Percentiles rank a stretch among this genome's conserved stretches.
Evolutionary conservation across 768 basidiomycete species (phyloP).

Genomic region (Serendipita sp.): DNA sequence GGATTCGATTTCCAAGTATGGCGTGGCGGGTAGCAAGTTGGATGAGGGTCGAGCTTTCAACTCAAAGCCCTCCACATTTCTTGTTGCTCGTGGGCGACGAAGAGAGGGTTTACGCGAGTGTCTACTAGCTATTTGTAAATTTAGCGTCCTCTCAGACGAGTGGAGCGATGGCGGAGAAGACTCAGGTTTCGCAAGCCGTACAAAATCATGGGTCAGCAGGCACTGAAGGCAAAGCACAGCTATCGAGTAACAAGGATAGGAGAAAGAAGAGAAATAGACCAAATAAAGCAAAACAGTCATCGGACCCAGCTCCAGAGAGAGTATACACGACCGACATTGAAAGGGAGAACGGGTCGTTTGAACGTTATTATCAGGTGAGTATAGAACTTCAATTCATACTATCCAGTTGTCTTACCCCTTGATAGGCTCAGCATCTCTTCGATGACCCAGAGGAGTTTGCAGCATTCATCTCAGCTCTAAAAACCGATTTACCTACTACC

Average conservation of each 20-base stretch:
- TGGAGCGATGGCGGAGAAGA: background rate
- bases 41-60: background rate
- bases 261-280: background rate
- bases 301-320: background rate
- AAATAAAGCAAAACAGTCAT: background rate
- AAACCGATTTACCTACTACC: constrained; percentile 71
- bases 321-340: constrained; percentile 7
- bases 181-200: background rate
- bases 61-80: background rate
- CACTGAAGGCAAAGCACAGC: too few species aligned
- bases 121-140: background rate
- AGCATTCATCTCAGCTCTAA: constrained; percentile 43
- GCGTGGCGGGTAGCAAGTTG: background rate
- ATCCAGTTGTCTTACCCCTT: background rate
- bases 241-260: background rate
- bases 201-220: too few species aligned
- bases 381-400: background rate
- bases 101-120: background rate
- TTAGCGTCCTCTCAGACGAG: background rate
- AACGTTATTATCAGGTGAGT: constrained; percentile 26
- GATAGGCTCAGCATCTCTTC: constrained; percentile 49
- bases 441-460: constrained; percentile 62
- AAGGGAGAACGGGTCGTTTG: constrained; percentile 21
- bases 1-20: background rate
- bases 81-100: background rate